Conservation (phyloP, 495 filamentous ascomycete species). For the Mytilinidion resinicola region DNA sequence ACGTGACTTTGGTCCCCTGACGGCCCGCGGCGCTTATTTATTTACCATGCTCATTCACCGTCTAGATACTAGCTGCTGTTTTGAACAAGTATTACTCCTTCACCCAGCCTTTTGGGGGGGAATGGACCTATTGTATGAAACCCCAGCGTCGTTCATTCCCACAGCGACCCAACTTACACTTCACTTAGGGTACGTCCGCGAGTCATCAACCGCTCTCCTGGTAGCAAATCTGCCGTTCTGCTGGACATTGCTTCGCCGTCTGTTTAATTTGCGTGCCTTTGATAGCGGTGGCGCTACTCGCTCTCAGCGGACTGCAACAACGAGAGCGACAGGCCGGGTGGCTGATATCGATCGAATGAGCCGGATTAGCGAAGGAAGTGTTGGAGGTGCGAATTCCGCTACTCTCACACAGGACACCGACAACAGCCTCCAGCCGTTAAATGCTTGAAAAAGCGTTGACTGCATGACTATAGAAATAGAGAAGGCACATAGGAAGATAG, state of each 20-base stretch:
- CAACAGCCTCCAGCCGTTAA: background rate
- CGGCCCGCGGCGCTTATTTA: too few species aligned
- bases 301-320: slow-evolving; percentile 5
- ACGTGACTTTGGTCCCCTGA: slow-evolving; percentile 7
- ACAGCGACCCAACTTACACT: too few species aligned
- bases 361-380: background rate
- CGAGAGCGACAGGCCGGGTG: too few species aligned
- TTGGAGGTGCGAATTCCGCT: background rate
- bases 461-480: background rate
- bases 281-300: slow-evolving; percentile 11
- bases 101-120: slow-evolving; percentile 44
- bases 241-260: slow-evolving; percentile 51
- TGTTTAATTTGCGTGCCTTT: slow-evolving; percentile 45
- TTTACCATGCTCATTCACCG: too few species aligned
- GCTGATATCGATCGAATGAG: background rate
- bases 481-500: background rate
- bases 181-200: slow-evolving; percentile 51
- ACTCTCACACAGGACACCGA: background rate
- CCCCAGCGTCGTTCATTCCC: too few species aligned
- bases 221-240: slow-evolving; percentile 56
- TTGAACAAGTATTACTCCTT: slow-evolving; percentile 64
- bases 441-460: background rate
- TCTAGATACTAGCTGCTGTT: slow-evolving; percentile 49
- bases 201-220: slow-evolving; percentile 54
- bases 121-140: slow-evolving; percentile 48